A percentile compares a stretch with the other conserved stretches of the same genome.
Evolutionary conservation across 2,329 filamentous ascomycete species (phyloP).

Genomic region (Torrubiellomyces zombiae): DNA sequence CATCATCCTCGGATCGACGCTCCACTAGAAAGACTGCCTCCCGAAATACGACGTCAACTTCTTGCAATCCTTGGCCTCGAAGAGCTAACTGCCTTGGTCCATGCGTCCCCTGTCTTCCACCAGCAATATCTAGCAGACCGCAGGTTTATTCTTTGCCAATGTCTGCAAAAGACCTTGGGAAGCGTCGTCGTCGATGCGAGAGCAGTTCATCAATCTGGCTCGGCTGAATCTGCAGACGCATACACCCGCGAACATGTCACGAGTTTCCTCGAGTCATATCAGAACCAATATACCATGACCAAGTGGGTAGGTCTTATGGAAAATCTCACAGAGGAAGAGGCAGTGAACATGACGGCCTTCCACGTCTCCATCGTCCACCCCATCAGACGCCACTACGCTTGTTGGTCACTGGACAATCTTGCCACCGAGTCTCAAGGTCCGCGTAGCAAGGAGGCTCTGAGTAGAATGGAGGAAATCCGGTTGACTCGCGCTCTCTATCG

Average conservation of each 20-base stretch:
- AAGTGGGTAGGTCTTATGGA: background rate
- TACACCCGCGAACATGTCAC: conserved; percentile 1
- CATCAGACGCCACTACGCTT: conserved; percentile 1
- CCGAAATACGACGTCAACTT: conserved; percentile 4
- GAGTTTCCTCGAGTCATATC: conserved; percentile 1
- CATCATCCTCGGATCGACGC: too few species aligned
- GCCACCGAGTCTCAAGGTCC: background rate
- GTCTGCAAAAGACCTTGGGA: conserved; percentile 3
- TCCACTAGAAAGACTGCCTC: conserved; percentile 2
- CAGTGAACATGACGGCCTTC: conserved; percentile 2
- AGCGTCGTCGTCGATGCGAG: conserved; percentile 2
- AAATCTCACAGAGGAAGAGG: conserved; percentile 1
- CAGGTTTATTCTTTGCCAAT: conserved; percentile 3
- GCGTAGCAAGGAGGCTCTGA: conserved; percentile 1
- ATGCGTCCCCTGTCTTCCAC: conserved; percentile 4
- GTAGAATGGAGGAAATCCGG: conserved; percentile 2
- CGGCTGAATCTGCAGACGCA: conserved; percentile 1
- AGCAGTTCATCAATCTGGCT: conserved; percentile 1
- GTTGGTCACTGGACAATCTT: background rate
- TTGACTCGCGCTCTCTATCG: conserved; percentile 4
- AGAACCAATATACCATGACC: background rate
- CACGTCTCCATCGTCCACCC: background rate
- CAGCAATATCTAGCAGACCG: conserved; percentile 4
- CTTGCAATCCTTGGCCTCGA: conserved; percentile 3
- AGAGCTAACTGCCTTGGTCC: conserved; percentile 3